Base-by-base conservation (phyloP, 148 eudicot genomes). In the Simmondsia chinensis region DNA sequence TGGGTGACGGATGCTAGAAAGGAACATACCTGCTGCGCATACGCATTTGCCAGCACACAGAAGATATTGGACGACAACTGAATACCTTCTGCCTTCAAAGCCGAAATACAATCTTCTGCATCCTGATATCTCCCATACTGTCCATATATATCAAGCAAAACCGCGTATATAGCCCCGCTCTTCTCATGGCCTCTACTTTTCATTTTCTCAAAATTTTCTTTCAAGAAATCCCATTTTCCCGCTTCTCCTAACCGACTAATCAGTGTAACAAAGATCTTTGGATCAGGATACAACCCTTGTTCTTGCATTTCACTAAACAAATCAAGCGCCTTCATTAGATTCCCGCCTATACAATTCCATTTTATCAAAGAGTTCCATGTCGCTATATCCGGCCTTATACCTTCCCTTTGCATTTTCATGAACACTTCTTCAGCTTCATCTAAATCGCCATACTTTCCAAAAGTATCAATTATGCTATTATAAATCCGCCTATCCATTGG, bases 271-370 rank as follows among this genome's bases (percentile, higher is more conserved):
- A 89, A 84, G 12, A 84, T 81, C 57, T 79, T 81, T 20, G 87
- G 95, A 70, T 89, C 97, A 39, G 97, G 95, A 74, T 81, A 89
- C 45, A 81, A 41, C 19, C 97, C 97, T 61, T 78, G 69, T 52
- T 76, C 82, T 55, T 78, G 97, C 97, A 89, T 84, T 48, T 66
- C 70, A 26, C 51, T 65, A 52, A 86, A 73, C 66, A 86, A 60
- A 30, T 45, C 66, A 35, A 86, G 54, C 0, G 95, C 95, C 63
- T 54, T 69, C 43, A 33, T 52, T 10, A 54, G 29, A 46, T 81
- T 60, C 23, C 86, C 95, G 31, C 57, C 72, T 57, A 63, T 78
- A 42, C 77, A 81, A 58, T 86, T 83, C 83, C 95, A 77, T 52
- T 46, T 69, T 27, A 86, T 78, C 72, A 86, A 71, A 3, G 87